Conservation (phyloP, 2,329 filamentous ascomycete species). For the Chrysosporium keratinophilum region DNA sequence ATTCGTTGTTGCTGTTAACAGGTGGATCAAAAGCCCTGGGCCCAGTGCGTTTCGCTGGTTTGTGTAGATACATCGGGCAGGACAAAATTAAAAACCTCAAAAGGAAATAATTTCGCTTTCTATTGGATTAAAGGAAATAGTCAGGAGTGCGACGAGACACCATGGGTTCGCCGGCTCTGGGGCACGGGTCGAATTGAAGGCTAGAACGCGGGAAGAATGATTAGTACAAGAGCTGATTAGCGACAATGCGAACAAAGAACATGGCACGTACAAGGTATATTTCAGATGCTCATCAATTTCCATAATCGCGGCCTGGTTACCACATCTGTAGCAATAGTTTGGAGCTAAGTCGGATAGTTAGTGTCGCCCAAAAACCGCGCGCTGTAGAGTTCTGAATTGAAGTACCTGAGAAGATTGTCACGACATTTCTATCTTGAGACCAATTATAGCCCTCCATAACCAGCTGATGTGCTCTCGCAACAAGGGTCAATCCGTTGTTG, state of each 20-base stretch:
- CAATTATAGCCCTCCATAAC: slow-evolving; percentile 79
- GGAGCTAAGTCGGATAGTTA: slow-evolving; percentile 57
- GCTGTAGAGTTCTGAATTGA: neutral
- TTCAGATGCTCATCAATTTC: slow-evolving; percentile 99
- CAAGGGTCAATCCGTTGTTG: slow-evolving; percentile 61
- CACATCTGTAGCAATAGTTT: slow-evolving; percentile 96
- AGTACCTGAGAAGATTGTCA: slow-evolving; percentile 50
- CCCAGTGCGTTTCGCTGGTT: neutral
- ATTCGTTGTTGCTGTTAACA: neutral
- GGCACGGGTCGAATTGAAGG: slow-evolving; percentile 98
- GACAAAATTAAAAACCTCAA: neutral
- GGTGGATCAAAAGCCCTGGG: neutral
- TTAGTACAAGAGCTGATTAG: slow-evolving; percentile 21
- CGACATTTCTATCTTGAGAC: slow-evolving; percentile 87
- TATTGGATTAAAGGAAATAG: slow-evolving; percentile 75
- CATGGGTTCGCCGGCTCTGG: slow-evolving; percentile 94
- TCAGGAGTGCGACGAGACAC: slow-evolving; percentile 94
- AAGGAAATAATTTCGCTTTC: slow-evolving; percentile 1
- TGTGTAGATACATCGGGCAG: neutral
- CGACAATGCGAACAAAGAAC: neutral
- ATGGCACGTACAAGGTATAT: slow-evolving; percentile 86
- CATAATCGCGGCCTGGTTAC: slow-evolving; percentile 99
- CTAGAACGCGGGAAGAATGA: slow-evolving; percentile 40
- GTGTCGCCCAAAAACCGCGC: neutral
- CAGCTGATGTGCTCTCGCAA: slow-evolving; percentile 63